Evolutionary conservation across 2,329 filamentous ascomycete species (phyloP).

Genomic region (Fusarium tupiense): DNA sequence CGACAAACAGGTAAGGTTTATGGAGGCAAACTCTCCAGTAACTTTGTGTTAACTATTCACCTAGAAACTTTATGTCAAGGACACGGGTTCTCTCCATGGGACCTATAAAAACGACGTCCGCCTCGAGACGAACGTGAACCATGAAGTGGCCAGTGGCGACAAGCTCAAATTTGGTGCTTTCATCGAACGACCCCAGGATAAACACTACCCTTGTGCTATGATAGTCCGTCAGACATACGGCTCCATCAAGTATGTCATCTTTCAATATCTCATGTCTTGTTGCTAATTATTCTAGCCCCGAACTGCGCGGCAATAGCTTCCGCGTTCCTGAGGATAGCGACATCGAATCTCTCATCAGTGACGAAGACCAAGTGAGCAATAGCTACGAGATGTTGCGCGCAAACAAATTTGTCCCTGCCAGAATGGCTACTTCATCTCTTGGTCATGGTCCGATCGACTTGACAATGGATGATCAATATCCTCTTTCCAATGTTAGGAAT

Average conservation of each 20-base stretch:
- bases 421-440: not conserved
- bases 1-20: conserved; percentile 54
- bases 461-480: conserved; percentile 33
- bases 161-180: conserved; percentile 49
- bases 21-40: not conserved
- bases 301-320: conserved; percentile 48
- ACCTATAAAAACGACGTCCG: conserved; percentile 57
- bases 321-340: conserved; percentile 56
- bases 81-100: conserved; percentile 63
- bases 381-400: conserved; percentile 41
- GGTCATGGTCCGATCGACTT: conserved; percentile 35
- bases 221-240: conserved; percentile 47
- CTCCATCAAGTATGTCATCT: conserved; percentile 32
- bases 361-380: conserved; percentile 42
- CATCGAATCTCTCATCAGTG: conserved; percentile 42
- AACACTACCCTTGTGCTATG: conserved; percentile 53
- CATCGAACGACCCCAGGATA: conserved; percentile 48
- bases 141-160: conserved; percentile 44
- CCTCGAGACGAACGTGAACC: conserved; percentile 3
- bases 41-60: conserved; percentile 29
- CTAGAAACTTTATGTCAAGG: conserved; percentile 57
- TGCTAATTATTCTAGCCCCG: conserved; percentile 39
- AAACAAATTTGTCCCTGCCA: conserved; percentile 44
- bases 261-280: not conserved
- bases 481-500: conserved; percentile 18